Evolutionary conservation across 805 yeast species (phyloP), one percentile per base, ranked within the genome.

Genomic region (Nakazawaea ambrosiae): DNA sequence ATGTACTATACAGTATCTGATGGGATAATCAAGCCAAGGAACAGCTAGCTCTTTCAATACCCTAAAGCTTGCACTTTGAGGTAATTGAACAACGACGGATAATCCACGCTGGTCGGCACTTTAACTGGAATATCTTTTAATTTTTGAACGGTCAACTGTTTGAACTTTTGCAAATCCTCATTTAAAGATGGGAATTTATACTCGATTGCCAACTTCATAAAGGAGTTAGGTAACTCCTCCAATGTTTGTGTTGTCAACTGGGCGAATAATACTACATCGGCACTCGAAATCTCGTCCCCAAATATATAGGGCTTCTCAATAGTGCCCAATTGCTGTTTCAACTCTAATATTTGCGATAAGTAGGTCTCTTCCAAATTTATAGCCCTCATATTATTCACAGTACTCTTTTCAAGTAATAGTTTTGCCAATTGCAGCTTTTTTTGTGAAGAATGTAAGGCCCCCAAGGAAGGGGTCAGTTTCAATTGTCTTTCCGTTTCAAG

Each of bases 1-100:
- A 80, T 80, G n/a, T 82, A 76, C 47, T 81, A 82, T 53, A 72
- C 73, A 51, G 64, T 78, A 14, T 75, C 79, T 52, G 76, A 75
- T 47, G 89, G 89, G 4, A 56, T 81, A 8, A 74, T 67, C 24
- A 75, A 75, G 51, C 89, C 89, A 1, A 66, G 72, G 41, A 74
- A 70, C 48, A 74, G 73, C 44, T 75, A 47, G 51, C 17, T 33
- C 37, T 32, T 17, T 33, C 23, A 3, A 28, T 10, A 38, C 5
- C 19, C 17, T 23, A 25, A 12, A 6, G 28, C 10, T 15, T 45
- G 44, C 26, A 42, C 43, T 27, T 44, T 31, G 7, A 17, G 17
- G 17, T 26, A 28, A 33, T 34, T 41, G 25, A 34, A 19, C 39
- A 34, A 24, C 9, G 42, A 34, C 8, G 42, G 39, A 15, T 34